Percentiles rank a stretch among this genome's conserved stretches.
These are phyloP conservation scores for Pterulicium gracile DNA, from an alignment of 1,284 basidiomycete genomes.

Conservation along the genomic window DNA sequence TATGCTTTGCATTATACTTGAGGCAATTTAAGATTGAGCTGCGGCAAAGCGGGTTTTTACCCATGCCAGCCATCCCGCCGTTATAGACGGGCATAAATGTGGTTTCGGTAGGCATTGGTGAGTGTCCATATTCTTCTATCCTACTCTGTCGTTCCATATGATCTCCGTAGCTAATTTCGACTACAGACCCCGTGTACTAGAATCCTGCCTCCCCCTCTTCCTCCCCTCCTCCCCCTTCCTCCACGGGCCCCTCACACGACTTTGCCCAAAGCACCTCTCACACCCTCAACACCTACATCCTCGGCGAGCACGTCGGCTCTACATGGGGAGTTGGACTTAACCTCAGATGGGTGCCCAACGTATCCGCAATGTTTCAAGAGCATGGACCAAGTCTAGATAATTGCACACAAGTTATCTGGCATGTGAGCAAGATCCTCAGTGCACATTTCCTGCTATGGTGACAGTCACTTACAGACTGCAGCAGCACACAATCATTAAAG, in stretches of 20 bases:
- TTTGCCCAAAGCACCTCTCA: constrained; percentile 42
- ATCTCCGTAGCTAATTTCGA: too few relatives aligned
- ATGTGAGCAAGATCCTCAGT: too few relatives aligned
- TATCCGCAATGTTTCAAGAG: too few relatives aligned
- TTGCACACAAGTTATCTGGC: too few relatives aligned
- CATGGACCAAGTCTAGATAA: too few relatives aligned
- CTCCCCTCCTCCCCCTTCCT: constrained; percentile 47
- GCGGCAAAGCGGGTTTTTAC: constrained; percentile 62
- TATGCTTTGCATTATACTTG: too few relatives aligned
- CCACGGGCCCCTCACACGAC: constrained; percentile 36
- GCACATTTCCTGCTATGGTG: too few relatives aligned
- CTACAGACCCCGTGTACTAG: constrained; percentile 64
- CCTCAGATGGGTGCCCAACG: constrained; percentile 59
- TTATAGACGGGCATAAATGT: constrained; percentile 56
- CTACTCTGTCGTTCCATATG: constrained; percentile 1
- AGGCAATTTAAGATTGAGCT: too few relatives aligned
- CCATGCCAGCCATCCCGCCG: constrained; percentile 59
- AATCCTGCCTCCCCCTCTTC: constrained; percentile 62
- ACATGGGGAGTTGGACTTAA: constrained; percentile 57
- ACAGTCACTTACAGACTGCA: too few relatives aligned
- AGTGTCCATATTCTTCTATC: constrained; percentile 9
- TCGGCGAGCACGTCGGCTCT: constrained; percentile 65
- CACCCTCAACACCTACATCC: constrained; percentile 51
- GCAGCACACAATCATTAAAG: too few relatives aligned
- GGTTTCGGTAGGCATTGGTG: constrained; percentile 63